Evolutionary conservation across 2,329 filamentous ascomycete genomes (phyloP).

Genomic region (Arthrobotrys musiformis): DNA sequence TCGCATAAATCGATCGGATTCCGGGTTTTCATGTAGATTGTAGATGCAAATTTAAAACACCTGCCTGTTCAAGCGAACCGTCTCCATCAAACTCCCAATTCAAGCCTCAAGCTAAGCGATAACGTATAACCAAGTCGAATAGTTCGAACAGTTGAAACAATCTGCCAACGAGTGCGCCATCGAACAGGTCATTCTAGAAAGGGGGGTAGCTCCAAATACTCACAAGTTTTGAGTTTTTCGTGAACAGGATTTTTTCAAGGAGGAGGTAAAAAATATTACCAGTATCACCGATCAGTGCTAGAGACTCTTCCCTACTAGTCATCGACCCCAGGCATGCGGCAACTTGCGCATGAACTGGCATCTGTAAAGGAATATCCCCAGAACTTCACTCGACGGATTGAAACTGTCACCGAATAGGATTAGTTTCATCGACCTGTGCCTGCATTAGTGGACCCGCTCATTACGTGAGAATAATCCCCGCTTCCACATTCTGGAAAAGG

Average conservation of each 20-base stretch:
- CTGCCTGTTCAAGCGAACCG: slow-evolving; percentile 4
- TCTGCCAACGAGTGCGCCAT: not conserved
- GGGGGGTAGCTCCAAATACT: not conserved
- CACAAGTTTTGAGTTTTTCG: not conserved
- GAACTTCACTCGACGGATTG: not conserved
- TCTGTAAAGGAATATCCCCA: not conserved
- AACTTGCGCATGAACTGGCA: not conserved
- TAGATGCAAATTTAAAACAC: slow-evolving; percentile 1
- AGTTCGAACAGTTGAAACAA: not conserved
- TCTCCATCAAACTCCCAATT: slow-evolving; percentile 37
- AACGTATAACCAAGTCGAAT: not conserved
- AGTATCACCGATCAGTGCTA: not conserved
- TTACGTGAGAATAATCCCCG: slow-evolving; percentile 22
- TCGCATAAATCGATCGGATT: not conserved
- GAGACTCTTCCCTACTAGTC: not conserved
- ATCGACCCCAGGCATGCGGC: not conserved
- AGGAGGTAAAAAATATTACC: not conserved
- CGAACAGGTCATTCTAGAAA: not conserved
- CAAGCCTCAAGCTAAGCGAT: not conserved
- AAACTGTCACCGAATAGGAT: slow-evolving; percentile 9
- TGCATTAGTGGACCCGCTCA: slow-evolving; percentile 31
- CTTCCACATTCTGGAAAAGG: slow-evolving; percentile 34
- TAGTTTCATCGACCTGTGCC: slow-evolving; percentile 30
- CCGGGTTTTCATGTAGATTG: not conserved
- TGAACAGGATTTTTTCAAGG: not conserved